Evolutionary conservation across 139 green algal species (phyloP).

Genomic region (Pleodorina starrii): DNA sequence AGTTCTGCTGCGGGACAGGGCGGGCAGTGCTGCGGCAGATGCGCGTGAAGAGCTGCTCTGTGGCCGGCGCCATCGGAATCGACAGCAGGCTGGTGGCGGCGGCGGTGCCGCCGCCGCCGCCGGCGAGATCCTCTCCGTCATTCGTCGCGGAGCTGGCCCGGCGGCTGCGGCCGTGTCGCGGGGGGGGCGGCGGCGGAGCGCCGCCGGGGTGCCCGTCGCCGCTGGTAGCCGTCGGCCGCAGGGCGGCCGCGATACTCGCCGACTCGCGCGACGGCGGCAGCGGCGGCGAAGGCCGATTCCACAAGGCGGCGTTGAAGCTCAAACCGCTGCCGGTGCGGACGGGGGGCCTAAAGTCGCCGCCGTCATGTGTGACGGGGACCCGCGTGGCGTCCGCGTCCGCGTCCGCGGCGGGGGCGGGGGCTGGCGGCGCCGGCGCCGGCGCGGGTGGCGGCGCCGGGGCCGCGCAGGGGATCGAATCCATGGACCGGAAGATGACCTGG

Average conservation of each 20-base stretch:
- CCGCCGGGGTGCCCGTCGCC: neutral
- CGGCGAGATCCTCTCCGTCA: neutral
- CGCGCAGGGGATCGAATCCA: too few species aligned
- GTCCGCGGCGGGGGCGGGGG: too few species aligned
- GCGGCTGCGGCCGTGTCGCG: neutral
- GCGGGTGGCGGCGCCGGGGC: too few species aligned
- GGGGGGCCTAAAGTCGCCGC: neutral
- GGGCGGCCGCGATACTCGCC: neutral
- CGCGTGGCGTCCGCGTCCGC: too few species aligned
- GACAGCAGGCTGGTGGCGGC: neutral
- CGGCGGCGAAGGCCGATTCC: neutral
- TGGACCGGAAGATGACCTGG: too few species aligned
- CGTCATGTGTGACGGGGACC: too few species aligned
- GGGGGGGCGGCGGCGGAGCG: neutral
- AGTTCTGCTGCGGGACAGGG: neutral
- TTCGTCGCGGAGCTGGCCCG: neutral
- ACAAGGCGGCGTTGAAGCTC: neutral
- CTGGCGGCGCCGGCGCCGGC: too few species aligned
- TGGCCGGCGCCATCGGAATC: neutral
- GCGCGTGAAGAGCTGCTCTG: neutral
- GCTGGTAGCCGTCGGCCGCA: neutral
- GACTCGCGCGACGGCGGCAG: neutral
- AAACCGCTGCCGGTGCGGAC: neutral
- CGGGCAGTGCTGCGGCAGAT: constrained; percentile 9
- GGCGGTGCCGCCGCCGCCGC: neutral